Percentiles rank a stretch among this genome's conserved stretches.
Evolutionary conservation across 441 rosid species (phyloP).

Genomic region (Sinapis alba): DNA sequence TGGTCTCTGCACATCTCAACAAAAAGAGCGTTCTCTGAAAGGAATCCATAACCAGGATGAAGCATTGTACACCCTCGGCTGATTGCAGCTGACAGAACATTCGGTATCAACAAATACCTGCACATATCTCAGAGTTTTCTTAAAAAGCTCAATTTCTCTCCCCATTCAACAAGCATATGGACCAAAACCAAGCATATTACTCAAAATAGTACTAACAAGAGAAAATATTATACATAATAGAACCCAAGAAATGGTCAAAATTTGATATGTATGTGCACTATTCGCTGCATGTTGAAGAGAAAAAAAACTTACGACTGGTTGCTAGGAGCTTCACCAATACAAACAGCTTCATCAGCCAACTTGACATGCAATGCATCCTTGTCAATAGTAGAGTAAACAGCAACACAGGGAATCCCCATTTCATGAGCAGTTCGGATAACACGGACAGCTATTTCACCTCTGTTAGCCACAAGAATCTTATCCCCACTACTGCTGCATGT

Average conservation of each 20-base stretch:
- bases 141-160: background rate
- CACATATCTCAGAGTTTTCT: conserved; percentile 6
- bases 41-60: conserved; percentile 99
- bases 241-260: background rate
- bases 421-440: conserved; percentile 98
- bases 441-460: conserved; percentile 98
- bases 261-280: background rate
- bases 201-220: background rate
- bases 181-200: background rate
- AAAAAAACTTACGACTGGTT: conserved; percentile 77
- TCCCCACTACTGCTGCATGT: conserved; percentile 75
- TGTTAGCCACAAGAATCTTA: conserved; percentile 87
- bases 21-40: conserved; percentile 90
- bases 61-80: conserved; percentile 93
- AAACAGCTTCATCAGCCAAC: conserved; percentile 93
- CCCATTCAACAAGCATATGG: background rate
- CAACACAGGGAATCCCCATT: conserved; percentile 98
- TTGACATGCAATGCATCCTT: conserved; percentile 95
- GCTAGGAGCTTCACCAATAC: conserved; percentile 99
- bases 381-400: conserved; percentile 94
- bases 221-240: background rate
- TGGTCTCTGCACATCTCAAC: conserved; percentile 98
- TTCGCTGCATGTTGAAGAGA: background rate
- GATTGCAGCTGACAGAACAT: conserved; percentile 96
- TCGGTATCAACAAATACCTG: conserved; percentile 85